Conservation (phyloP, 75 land plant species). For the Pseudotsuga menziesii region DNA sequence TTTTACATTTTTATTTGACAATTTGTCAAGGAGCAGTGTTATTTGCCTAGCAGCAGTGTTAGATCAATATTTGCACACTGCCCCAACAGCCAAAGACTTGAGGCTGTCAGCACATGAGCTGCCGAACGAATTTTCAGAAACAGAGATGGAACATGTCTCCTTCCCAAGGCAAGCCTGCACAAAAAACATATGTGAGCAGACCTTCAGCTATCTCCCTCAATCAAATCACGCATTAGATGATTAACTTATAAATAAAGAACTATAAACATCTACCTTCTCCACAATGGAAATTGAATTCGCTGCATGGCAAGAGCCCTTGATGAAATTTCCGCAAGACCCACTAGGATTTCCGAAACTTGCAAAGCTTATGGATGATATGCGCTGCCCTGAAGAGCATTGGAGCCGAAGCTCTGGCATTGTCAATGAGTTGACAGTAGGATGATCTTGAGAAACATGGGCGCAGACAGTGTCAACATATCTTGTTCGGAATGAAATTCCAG, state of each 20-base stretch:
- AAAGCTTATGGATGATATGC: conserved; percentile 21
- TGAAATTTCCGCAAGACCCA: conserved; percentile 30
- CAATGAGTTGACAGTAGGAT: conserved; percentile 16
- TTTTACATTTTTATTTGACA: too few relatives aligned
- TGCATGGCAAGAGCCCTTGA: conserved; percentile 25
- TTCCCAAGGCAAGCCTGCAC: conserved; percentile 5
- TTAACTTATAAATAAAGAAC: too few relatives aligned
- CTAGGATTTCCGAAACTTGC: conserved; percentile 36
- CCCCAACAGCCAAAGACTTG: conserved; percentile 11
- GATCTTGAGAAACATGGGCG: conserved; percentile 7
- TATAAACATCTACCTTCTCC: conserved; percentile 14
- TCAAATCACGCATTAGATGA: too few relatives aligned
- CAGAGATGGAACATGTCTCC: conserved; percentile 5
- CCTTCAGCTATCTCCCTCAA: too few relatives aligned
- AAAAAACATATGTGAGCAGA: too few relatives aligned
- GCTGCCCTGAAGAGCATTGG: conserved; percentile 46
- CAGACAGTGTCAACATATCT: conserved; percentile 14
- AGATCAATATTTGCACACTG: conserved; percentile 2
- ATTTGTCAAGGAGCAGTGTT: too few relatives aligned
- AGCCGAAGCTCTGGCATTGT: conserved; percentile 44
- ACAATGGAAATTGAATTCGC: conserved; percentile 7
- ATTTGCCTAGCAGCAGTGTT: too few relatives aligned
- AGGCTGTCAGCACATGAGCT: not conserved
- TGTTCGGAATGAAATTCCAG: conserved; percentile 17
- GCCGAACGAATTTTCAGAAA: not conserved